Base-by-base conservation (phyloP, 306 rosid species). In the Alnus glutinosa region DNA sequence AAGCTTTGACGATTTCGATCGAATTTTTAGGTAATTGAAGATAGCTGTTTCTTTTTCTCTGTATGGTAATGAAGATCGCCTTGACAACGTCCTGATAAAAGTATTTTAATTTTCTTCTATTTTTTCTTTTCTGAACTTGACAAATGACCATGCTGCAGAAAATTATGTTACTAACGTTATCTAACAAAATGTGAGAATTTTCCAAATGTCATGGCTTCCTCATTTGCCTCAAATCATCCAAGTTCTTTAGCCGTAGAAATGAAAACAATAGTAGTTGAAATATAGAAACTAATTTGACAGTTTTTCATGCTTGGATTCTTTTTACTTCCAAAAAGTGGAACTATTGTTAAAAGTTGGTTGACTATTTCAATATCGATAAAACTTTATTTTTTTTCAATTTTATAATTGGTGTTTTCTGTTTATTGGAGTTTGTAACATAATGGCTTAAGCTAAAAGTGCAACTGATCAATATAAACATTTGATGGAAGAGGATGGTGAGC, bases 1-100 rank as follows among this genome's bases (percentile, higher is more conserved):
- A 89, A 90, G 94, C 86, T 93, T 96, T 84, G 98, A 93, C 79
- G 98, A 96, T 84, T 91, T 96, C 82, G 99, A 91, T 82, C 88
- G 74, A 59, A 88, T 93, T 71, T 91, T 96, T 85, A 91, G 99
- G 99, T 96, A 91, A 85, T 76, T 81, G 71, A 78, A 77, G 74
- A 77, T 34, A 64, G 73, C 54, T 77, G 11, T 66, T 48, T 73
- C 12, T 9, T 23, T 73, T 32, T 77, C 23, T 75, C 47, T 73
- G 10, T 49, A 59, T 67, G n/a, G 15, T 16, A n/a, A 34, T 83
- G 44, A 36, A 76, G 77, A 44, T 78, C 75, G n/a, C 77, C 55
- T 39, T 69, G 34, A 64, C 83, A 47, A 58, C 23, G 44, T 58
- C n/a, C 51, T 12, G 15, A 42, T 34, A 67, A 28, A 10, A 59